Conservation (phyloP, 257 asterid genomes). For the Penstemon barbatus region DNA sequence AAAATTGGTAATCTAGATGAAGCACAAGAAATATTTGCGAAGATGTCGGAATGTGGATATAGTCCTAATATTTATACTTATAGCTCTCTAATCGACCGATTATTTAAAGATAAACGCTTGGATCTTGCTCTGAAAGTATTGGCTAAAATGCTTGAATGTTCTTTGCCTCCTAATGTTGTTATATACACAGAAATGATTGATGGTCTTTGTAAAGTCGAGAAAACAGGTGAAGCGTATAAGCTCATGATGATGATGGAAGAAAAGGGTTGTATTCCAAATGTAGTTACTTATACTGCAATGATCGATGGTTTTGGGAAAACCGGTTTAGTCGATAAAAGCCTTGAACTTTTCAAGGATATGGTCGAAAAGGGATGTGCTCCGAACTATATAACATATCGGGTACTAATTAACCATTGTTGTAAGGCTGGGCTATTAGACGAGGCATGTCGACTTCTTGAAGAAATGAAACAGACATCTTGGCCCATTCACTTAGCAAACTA, state of each 20-base stretch:
- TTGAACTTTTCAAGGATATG: slow-evolving; percentile 64
- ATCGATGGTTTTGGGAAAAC: slow-evolving; percentile 84
- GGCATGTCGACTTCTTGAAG: slow-evolving; percentile 80
- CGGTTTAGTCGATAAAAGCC: slow-evolving; percentile 69
- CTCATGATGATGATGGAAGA: slow-evolving; percentile 96
- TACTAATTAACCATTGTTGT: slow-evolving; percentile 72
- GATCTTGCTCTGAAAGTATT: slow-evolving; percentile 86
- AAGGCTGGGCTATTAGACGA: slow-evolving; percentile 62
- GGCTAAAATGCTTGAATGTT: slow-evolving; percentile 80
- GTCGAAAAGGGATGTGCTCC: slow-evolving; percentile 74
- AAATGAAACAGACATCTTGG: slow-evolving; percentile 91
- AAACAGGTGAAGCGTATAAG: slow-evolving; percentile 82
- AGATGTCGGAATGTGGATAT: slow-evolving; percentile 75
- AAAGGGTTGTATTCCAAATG: slow-evolving; percentile 88
- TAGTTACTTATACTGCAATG: slow-evolving; percentile 95
- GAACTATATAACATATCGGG: slow-evolving; percentile 73
- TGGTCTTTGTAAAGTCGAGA: slow-evolving; percentile 92
- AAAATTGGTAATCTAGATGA: slow-evolving; percentile 89
- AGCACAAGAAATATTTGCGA: slow-evolving; percentile 78
- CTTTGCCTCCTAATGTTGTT: slow-evolving; percentile 83
- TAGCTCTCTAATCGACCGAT: slow-evolving; percentile 76
- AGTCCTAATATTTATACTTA: slow-evolving; percentile 71
- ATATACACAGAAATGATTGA: slow-evolving; percentile 86
- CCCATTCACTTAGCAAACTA: slow-evolving; percentile 65
- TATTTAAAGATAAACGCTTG: slow-evolving; percentile 82